A percentile compares a stretch with the other conserved stretches of the same genome.
phyloP scores from a whole-genome alignment of 495 filamentous ascomycete genomes.

The Trichoderma reesei region DNA sequence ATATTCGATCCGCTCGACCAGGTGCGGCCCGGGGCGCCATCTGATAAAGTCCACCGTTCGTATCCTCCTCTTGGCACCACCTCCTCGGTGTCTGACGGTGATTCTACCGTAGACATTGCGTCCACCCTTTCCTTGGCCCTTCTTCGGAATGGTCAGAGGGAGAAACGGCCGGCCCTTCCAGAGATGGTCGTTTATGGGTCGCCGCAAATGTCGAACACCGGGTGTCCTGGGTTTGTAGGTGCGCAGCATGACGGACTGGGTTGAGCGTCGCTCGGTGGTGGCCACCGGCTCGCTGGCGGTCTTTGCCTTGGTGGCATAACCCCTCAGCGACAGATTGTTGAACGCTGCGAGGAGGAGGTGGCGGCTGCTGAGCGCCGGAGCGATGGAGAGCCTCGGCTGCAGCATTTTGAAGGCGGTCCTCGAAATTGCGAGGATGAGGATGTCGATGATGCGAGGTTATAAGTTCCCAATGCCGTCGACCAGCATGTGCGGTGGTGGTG shows the following conservation, averaged over 20 bases:
- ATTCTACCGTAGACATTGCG: constrained; percentile 78
- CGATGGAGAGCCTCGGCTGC: neutral
- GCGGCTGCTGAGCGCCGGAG: neutral
- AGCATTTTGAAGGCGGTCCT: neutral
- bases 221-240: constrained; percentile 94
- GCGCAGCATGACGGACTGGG: constrained; percentile 45
- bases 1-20: constrained; percentile 89
- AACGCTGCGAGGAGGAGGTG: neutral
- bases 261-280: neutral
- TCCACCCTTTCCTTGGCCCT: constrained; percentile 84
- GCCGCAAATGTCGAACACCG: constrained; percentile 79
- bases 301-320: neutral
- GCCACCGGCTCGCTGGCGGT: neutral
- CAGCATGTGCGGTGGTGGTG: neutral
- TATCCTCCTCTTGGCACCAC: constrained; percentile 83
- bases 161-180: constrained; percentile 84
- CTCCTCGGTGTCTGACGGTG: constrained; percentile 83
- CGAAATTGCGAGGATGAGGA: neutral
- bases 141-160: constrained; percentile 78
- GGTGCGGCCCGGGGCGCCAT: constrained; percentile 62
- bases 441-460: neutral
- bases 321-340: neutral
- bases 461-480: neutral
- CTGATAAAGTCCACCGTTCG: constrained; percentile 81
- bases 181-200: constrained; percentile 91